phyloP scores from a whole-genome alignment of 352 stramenopile species.

The Globisporangium middletonii region DNA sequence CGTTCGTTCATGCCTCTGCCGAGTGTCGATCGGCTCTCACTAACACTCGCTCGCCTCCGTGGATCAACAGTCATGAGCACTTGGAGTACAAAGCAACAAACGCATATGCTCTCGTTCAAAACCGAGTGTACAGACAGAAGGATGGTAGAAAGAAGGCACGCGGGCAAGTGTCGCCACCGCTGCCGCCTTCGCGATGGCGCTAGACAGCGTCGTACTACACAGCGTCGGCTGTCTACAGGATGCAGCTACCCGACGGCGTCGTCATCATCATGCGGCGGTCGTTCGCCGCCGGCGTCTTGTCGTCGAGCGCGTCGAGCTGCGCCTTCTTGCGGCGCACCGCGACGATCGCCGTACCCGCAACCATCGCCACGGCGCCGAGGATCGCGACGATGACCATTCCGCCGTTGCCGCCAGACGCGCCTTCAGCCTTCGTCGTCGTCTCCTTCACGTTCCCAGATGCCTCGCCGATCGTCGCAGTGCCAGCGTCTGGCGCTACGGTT shows the following conservation, averaged over 20 bases:
- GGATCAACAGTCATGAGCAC: no score
- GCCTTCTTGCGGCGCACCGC: constrained; percentile 51
- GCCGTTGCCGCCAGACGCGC: constrained; percentile 3
- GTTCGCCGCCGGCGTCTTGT: constrained; percentile 37
- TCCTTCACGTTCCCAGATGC: constrained; percentile 2
- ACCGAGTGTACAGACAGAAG: neutral
- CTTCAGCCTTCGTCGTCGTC: constrained; percentile 5
- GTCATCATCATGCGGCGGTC: constrained; percentile 38
- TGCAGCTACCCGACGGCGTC: constrained; percentile 32
- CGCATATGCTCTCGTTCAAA: no score
- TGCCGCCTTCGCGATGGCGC: no score
- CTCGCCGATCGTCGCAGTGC: neutral
- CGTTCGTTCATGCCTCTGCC: no score
- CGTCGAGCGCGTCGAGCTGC: constrained; percentile 47
- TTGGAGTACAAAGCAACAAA: no score
- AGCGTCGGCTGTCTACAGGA: constrained; percentile 21
- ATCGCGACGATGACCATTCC: constrained; percentile 17
- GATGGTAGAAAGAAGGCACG: neutral
- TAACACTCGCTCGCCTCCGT: no score
- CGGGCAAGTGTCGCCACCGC: neutral
- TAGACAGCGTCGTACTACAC: neutral
- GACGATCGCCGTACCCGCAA: constrained; percentile 34
- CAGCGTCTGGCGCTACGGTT: neutral
- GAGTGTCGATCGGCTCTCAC: no score
- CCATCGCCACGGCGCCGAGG: constrained; percentile 12